phyloP scores from a whole-genome alignment of 352 stramenopile species.

The Blastocystis sp. region DNA sequence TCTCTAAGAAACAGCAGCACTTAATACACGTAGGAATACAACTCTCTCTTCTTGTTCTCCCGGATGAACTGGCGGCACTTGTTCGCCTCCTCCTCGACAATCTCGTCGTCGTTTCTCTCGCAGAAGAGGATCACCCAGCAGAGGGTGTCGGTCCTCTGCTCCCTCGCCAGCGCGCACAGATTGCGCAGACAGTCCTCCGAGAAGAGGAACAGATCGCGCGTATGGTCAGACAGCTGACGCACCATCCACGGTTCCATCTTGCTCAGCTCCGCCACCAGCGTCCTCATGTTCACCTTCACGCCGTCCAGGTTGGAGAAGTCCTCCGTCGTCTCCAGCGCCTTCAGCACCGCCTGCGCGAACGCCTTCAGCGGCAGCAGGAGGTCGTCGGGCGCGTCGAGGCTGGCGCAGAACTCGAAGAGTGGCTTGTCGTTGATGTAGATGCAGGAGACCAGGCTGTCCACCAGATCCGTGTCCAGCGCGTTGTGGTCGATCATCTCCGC shows the following conservation, averaged over 20 bases:
- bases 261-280: constrained; percentile 13
- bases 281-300: neutral
- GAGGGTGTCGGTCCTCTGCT: neutral
- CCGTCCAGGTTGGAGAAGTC: neutral
- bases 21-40: constrained; percentile 38
- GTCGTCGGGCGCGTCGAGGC: neutral
- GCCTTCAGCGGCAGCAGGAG: neutral
- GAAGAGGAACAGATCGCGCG: neutral
- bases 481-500: neutral
- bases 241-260: constrained; percentile 54
- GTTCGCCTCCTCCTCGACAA: neutral
- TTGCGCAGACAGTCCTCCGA: neutral
- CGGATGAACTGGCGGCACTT: neutral
- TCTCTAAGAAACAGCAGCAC: neutral
- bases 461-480: neutral
- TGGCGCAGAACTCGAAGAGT: neutral
- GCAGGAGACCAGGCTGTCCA: neutral
- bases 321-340: neutral
- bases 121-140: neutral
- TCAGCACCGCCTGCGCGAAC: neutral
- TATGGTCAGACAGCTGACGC: neutral
- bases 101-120: neutral
- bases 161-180: neutral
- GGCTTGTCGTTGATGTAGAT: neutral
- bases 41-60: neutral